A percentile compares a stretch with the other conserved stretches of the same genome.
Conservation (phyloP, 2,329 filamentous ascomycete species). For the Lecanoromycetidae sp. region DNA sequence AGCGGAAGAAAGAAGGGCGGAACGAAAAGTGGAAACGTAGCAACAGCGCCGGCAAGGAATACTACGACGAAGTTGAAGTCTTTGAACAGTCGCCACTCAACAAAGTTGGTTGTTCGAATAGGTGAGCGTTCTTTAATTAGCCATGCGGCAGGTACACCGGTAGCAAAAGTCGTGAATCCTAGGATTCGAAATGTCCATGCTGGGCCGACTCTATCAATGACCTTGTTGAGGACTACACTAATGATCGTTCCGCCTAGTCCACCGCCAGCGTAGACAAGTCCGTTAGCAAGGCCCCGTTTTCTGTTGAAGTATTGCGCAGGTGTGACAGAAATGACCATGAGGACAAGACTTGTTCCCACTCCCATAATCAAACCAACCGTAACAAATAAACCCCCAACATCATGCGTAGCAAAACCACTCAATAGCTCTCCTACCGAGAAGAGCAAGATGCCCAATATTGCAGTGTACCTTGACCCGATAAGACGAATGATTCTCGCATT, state of each 20-base stretch:
- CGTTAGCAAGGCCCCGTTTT: slow-evolving; percentile 45
- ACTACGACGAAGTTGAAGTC: slow-evolving; percentile 40
- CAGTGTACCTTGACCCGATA: slow-evolving; percentile 38
- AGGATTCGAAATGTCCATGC: slow-evolving; percentile 44
- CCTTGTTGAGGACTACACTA: slow-evolving; percentile 37
- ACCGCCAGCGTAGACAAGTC: slow-evolving; percentile 42
- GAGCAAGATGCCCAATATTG: slow-evolving; percentile 39
- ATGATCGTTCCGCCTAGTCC: slow-evolving; percentile 45
- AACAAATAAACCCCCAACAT: slow-evolving; percentile 4
- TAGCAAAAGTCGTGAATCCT: slow-evolving; percentile 40
- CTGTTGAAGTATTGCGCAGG: slow-evolving; percentile 44
- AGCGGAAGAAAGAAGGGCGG: slow-evolving; percentile 51
- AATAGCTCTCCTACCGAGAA: neutral
- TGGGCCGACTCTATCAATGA: slow-evolving; percentile 36
- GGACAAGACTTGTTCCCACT: slow-evolving; percentile 27
- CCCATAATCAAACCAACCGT: slow-evolving; percentile 2
- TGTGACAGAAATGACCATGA: slow-evolving; percentile 36
- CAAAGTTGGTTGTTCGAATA: slow-evolving; percentile 28
- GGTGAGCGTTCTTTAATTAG: slow-evolving; percentile 39
- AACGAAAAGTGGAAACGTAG: slow-evolving; percentile 48
- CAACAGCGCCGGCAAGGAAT: slow-evolving; percentile 44
- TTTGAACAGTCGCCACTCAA: slow-evolving; percentile 45
- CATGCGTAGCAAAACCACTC: neutral
- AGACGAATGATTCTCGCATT: slow-evolving; percentile 40
- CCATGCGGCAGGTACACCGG: slow-evolving; percentile 44